Conservation (phyloP, 2,329 filamentous ascomycete genomes). For the Blastomyces emzantsi region DNA sequence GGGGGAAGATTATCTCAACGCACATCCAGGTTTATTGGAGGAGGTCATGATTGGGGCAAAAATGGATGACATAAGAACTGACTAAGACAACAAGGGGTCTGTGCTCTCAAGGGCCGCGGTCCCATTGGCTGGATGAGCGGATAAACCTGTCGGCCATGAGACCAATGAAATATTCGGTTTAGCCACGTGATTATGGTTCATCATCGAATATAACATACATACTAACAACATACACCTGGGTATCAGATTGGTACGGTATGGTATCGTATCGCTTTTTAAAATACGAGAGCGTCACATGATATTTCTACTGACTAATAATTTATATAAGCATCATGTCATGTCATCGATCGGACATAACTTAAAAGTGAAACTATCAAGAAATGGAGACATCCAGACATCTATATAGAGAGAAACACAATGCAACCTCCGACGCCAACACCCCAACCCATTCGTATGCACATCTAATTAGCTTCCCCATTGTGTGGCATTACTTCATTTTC, state of each 20-base stretch:
- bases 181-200: conserved; percentile 5
- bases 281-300: not conserved
- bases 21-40: not conserved
- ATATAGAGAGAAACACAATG: not conserved
- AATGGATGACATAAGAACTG: not conserved
- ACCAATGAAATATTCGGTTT: not conserved
- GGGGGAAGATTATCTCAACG: not conserved
- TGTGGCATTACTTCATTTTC: not conserved
- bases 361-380: not conserved
- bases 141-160: not conserved
- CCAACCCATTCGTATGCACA: not conserved
- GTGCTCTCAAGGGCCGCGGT: not conserved
- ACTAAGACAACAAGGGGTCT: not conserved
- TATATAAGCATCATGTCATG: not conserved
- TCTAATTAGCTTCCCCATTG: not conserved
- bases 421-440: not conserved
- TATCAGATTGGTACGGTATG: no score
- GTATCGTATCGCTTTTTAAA: no score
- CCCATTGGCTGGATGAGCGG: not conserved
- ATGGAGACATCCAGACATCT: not conserved
- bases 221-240: no score
- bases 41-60: not conserved
- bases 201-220: no score
- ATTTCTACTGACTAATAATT: not conserved
- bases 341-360: not conserved